phyloP scores from a whole-genome alignment of 768 basidiomycete genomes.

The Termitomyces bulborhizus region DNA sequence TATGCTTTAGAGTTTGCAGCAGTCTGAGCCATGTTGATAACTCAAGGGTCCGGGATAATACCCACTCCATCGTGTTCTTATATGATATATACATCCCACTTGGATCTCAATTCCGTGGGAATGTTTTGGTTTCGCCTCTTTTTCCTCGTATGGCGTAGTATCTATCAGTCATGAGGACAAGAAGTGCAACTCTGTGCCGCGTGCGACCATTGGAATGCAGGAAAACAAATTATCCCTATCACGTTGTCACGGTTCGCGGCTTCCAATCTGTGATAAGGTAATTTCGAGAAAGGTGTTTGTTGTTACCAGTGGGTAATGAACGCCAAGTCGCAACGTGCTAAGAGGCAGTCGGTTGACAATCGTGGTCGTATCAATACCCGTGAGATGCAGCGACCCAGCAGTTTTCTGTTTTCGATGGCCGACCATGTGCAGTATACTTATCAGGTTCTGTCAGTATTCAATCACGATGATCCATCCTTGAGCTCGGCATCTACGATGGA shows the following conservation, averaged over 20 bases:
- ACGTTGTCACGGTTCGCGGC: not conserved
- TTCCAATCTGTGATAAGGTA: too few relatives aligned
- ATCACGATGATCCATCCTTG: too few relatives aligned
- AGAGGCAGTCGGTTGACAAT: too few relatives aligned
- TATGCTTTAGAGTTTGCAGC: slow-evolving; percentile 53
- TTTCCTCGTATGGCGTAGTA: not conserved
- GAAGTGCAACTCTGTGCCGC: not conserved
- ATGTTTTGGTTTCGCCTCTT: not conserved
- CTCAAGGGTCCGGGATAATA: not conserved
- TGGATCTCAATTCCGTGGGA: not conserved
- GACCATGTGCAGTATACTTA: too few relatives aligned
- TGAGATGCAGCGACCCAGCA: too few relatives aligned
- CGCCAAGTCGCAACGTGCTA: too few relatives aligned
- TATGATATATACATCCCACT: not conserved
- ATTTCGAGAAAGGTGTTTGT: too few relatives aligned
- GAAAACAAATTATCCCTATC: not conserved
- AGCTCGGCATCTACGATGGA: too few relatives aligned
- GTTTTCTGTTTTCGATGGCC: too few relatives aligned
- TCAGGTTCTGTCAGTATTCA: too few relatives aligned
- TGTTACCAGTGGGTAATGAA: too few relatives aligned
- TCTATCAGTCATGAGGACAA: not conserved
- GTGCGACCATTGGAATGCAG: not conserved
- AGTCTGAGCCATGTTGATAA: slow-evolving; percentile 21
- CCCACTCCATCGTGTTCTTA: not conserved
- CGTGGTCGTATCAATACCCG: too few relatives aligned